Percentiles rank a stretch among this genome's conserved stretches.
Conservation (phyloP, 352 stramenopile genomes). For the Phytophthora meadii region DNA sequence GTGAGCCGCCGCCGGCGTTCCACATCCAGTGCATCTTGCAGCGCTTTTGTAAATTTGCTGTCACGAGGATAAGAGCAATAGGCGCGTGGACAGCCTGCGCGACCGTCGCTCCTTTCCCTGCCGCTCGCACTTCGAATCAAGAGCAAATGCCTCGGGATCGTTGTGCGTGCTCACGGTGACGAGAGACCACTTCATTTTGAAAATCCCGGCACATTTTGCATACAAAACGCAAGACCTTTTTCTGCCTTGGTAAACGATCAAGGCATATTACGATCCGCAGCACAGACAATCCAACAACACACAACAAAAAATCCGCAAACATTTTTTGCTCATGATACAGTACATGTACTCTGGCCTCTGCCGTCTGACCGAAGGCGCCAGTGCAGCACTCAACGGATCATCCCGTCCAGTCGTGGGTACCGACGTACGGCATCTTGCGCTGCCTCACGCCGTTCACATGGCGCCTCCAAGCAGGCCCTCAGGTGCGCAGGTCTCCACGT, state of each 20-base stretch:
- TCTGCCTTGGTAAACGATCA: background rate
- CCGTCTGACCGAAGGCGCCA: slow-evolving; percentile 28
- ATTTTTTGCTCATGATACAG: background rate
- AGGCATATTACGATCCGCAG: slow-evolving; percentile 10
- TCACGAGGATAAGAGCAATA: slow-evolving; percentile 28
- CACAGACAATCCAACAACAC: slow-evolving; percentile 22
- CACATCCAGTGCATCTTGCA: slow-evolving; percentile 21
- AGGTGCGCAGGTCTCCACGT: slow-evolving; percentile 15
- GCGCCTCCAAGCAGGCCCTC: slow-evolving; percentile 11
- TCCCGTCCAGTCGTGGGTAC: slow-evolving; percentile 31
- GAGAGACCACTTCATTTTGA: slow-evolving; percentile 3
- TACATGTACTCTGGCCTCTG: slow-evolving; percentile 4
- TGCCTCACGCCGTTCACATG: slow-evolving; percentile 26
- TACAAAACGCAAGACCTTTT: slow-evolving; percentile 25
- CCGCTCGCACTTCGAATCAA: slow-evolving; percentile 34
- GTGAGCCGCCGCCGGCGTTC: slow-evolving; percentile 7
- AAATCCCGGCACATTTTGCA: slow-evolving; percentile 35
- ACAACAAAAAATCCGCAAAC: slow-evolving; percentile 12
- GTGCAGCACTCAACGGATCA: slow-evolving; percentile 44
- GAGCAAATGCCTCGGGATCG: slow-evolving; percentile 21
- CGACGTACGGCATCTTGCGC: slow-evolving; percentile 17
- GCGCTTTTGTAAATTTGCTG: slow-evolving; percentile 11
- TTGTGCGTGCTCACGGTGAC: slow-evolving; percentile 4
- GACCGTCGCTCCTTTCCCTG: slow-evolving; percentile 32
- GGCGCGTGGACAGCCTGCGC: slow-evolving; percentile 25